Percentiles rank a stretch among this genome's conserved stretches.
Evolutionary conservation across 2,329 filamentous ascomycete genomes (phyloP).

Genomic region (Mycogone perniciosa): DNA sequence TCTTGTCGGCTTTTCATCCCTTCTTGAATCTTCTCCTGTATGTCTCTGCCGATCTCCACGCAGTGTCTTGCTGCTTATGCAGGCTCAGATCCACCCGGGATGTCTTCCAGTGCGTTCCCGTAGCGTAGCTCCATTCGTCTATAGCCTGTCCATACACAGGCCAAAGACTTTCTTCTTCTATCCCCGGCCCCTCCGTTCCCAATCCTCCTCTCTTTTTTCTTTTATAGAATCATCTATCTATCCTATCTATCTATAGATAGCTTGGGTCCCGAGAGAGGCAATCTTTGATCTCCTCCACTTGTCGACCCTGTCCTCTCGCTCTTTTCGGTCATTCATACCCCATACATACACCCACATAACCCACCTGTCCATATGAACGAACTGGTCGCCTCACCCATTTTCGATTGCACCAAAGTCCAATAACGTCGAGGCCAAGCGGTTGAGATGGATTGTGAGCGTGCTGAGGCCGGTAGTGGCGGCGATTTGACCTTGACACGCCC

Average conservation of each 20-base stretch:
- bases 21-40: background rate
- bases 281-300: background rate
- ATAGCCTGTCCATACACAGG: background rate
- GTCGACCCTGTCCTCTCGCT: background rate
- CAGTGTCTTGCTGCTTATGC: conserved; percentile 2
- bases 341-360: background rate
- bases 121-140: conserved; percentile 6
- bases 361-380: background rate
- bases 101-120: background rate
- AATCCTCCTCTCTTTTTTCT: background rate
- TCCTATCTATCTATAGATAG: background rate
- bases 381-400: conserved; percentile 4
- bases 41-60: conserved; percentile 2
- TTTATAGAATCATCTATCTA: background rate
- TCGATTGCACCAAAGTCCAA: background rate
- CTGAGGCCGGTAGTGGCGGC: background rate
- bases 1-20: background rate
- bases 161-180: background rate
- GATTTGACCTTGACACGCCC: conserved; percentile 2
- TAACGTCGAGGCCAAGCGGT: background rate
- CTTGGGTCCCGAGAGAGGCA: background rate
- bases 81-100: conserved; percentile 5
- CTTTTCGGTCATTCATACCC: background rate
- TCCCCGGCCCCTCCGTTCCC: background rate
- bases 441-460: conserved; percentile 9